Evolutionary conservation across 768 basidiomycete genomes (phyloP), one percentile per base, ranked within the genome.

Genomic region (Auricularia sp.): DNA sequence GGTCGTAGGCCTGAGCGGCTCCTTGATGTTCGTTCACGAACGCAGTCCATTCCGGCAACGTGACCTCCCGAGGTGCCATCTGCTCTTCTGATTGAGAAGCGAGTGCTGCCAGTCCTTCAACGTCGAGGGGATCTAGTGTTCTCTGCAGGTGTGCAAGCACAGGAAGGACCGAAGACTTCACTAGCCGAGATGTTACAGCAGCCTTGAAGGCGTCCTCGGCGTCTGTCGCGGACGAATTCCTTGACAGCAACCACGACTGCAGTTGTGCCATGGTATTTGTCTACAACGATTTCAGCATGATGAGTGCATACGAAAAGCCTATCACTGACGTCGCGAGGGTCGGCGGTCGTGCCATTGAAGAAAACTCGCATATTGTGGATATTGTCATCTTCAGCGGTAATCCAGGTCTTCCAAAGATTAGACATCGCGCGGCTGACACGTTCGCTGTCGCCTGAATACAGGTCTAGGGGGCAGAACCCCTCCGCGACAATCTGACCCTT

Each of bases 341-440:
- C 74, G 36, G 92, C 72, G 65, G 79, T 75, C 67, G 79, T 78
- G 7, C 94, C 93, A 21, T 79, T 72, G 10, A 84, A 79, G 69
- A 95, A 98, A 11, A 98, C 73, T 67, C 86, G 85, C 70, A 96
- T 79, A 72, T 93, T 98, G 75, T 97, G 98, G 43, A 84, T 74
- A 29, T 79, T 72, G 18, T 89, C 91, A 23, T 83, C 74, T 10
- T 12, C 42, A 64, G 83, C 87, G 16, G 73, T 72, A 36, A 76
- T 66, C 95, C 96, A 98, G 1, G 79, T 78, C 43, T 83, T 75
- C 88, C 89, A 93, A 35, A 98, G 80, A 36, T 74, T 76, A 61
- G 77, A 72, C n/a, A 98, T 71, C 2, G 93, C 93, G 12, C 76
- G 78, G n/a, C 66, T 71, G 36, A 91, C 73, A 8, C 94, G 84